phyloP scores from a whole-genome alignment of 2,329 filamentous ascomycete genomes.

The Phyllosticta citriasiana region DNA sequence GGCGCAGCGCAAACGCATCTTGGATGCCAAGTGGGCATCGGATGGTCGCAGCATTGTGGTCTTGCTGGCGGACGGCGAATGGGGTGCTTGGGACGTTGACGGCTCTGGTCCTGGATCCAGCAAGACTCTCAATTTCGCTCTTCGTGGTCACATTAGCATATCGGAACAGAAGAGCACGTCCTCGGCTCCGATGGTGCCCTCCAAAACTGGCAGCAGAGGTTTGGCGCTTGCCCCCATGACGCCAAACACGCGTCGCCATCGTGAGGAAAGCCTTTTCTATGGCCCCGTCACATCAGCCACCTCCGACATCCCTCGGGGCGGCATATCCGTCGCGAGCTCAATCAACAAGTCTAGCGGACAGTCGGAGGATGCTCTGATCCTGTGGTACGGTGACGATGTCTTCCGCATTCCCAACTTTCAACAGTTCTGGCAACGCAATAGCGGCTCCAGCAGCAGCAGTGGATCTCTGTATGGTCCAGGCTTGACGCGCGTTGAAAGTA shows the following conservation, averaged over 20 bases:
- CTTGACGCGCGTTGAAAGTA: constrained; percentile 30
- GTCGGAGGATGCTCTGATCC: constrained; percentile 34
- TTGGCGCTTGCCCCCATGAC: constrained; percentile 39
- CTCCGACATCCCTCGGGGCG: constrained; percentile 26
- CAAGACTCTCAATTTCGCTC: constrained; percentile 19
- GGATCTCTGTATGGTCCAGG: constrained; percentile 33
- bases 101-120: constrained; percentile 21
- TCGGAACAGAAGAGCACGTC: constrained; percentile 14
- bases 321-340: constrained; percentile 30
- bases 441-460: constrained; percentile 18
- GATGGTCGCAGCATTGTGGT: constrained; percentile 37
- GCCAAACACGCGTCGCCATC: constrained; percentile 39
- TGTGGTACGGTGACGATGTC: constrained; percentile 37
- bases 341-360: constrained; percentile 20
- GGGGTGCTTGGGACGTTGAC: constrained; percentile 43
- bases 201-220: constrained; percentile 21
- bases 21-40: constrained; percentile 39
- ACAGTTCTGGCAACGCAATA: constrained; percentile 35
- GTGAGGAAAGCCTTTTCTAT: constrained; percentile 35
- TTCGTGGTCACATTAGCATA: constrained; percentile 26
- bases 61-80: constrained; percentile 40
- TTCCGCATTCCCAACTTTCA: constrained; percentile 36
- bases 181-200: constrained; percentile 3
- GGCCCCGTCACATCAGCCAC: constrained; percentile 25
- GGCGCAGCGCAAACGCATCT: constrained; percentile 36